Base-by-base conservation (phyloP, 345 rosid genomes). In the Brassica rapa region DNA sequence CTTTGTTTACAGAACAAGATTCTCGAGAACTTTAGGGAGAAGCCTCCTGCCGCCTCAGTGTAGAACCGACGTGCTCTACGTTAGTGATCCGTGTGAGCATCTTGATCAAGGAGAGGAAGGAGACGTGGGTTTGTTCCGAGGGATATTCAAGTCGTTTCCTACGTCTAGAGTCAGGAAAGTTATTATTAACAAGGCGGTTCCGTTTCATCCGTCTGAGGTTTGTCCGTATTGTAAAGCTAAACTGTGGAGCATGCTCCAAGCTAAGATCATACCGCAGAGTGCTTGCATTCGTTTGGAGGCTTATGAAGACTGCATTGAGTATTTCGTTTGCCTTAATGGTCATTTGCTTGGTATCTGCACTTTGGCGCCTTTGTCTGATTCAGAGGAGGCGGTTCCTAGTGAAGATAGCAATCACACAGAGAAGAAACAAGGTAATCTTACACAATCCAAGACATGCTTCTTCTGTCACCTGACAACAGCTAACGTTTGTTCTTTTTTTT, bases 61-160 rank as follows among this genome's bases (percentile, higher is more conserved):
- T 85, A 86, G 93, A 82, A 86, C 91, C 5, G 99, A 95, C 75
- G 86, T 95, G 41, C 83, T 95, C 51, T 93, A 95, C 56, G 98
- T 95, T 1, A 93, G 96, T 60, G 99, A 95, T 85, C 97, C 99
- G 23, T 95, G 99, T 29, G 99, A 95, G 78, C 99, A 95, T 86
- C 93, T 93, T 65, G 98, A 93, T 80, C 98, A 91, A 84, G 97
- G 99, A 72, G 98, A 95, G 70, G 99, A 95, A 70, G 99, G 98
- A 1, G 99, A 95, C 25, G 85, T 95, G 19, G 99, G 98, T 35
- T 91, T 95, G 81, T 95, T 95, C 78, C 90, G 98, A 5, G 99
- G 99, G 68, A 83, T 95, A 73, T 91, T 95, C 83, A 95, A 91
- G 86, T 89, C 98, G 11, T 93, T 95, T 64, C 76, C 92, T 0